Percentiles rank a stretch among this genome's conserved stretches.
Evolutionary conservation across 2,329 filamentous ascomycete species (phyloP).

Genomic region (Emmonsiellopsis sp.): DNA sequence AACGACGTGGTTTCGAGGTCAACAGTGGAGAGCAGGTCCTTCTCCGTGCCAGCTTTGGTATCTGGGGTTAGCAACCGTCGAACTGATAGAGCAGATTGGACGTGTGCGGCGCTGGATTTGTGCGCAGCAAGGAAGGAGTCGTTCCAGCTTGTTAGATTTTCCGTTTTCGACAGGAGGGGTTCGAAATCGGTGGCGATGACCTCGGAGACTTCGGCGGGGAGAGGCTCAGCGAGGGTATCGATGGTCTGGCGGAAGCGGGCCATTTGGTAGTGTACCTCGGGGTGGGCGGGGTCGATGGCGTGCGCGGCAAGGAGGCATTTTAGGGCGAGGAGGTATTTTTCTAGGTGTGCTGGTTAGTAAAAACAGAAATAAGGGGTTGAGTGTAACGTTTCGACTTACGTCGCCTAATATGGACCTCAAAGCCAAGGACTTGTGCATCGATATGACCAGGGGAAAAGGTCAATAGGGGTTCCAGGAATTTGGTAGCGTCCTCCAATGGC

Average conservation of each 20-base stretch:
- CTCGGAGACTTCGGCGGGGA: slow-evolving; percentile 57
- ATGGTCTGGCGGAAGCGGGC: slow-evolving; percentile 59
- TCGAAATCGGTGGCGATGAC: slow-evolving; percentile 62
- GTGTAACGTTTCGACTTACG: slow-evolving; percentile 47
- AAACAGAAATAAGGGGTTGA: slow-evolving; percentile 4
- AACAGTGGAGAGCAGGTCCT: slow-evolving; percentile 53
- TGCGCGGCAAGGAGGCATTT: slow-evolving; percentile 71
- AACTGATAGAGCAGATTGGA: slow-evolving; percentile 55
- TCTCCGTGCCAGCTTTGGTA: slow-evolving; percentile 49
- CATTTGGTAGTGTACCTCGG: slow-evolving; percentile 66
- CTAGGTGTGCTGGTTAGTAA: slow-evolving; percentile 38
- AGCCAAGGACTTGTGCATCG: slow-evolving; percentile 74
- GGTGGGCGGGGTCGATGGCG: slow-evolving; percentile 58
- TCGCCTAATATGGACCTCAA: slow-evolving; percentile 78
- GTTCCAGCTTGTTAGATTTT: slow-evolving; percentile 56
- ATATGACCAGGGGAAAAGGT: slow-evolving; percentile 74
- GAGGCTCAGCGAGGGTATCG: slow-evolving; percentile 47
- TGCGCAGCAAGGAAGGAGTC: slow-evolving; percentile 56
- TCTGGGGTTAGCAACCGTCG: slow-evolving; percentile 51
- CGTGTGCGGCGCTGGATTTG: slow-evolving; percentile 52
- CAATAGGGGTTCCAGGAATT: slow-evolving; percentile 72
- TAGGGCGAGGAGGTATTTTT: slow-evolving; percentile 78
- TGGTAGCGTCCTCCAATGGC: slow-evolving; percentile 77
- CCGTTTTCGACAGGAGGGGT: slow-evolving; percentile 46
- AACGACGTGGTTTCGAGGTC: slow-evolving; percentile 43